phyloP scores from a whole-genome alignment of 768 basidiomycete species.

The Austroboletus festivus region DNA sequence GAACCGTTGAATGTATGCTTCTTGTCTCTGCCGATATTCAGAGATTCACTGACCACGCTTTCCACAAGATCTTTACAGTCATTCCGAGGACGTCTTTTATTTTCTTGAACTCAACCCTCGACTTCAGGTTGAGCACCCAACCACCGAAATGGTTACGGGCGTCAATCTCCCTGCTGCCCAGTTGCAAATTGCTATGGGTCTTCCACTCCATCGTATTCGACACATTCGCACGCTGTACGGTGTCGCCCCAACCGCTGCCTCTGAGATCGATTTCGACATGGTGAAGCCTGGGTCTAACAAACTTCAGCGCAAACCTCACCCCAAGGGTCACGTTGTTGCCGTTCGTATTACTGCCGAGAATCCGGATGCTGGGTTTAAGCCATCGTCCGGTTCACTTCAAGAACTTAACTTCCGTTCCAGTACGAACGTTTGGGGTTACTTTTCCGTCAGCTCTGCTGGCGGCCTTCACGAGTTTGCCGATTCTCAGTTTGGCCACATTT shows the following conservation, averaged over 20 bases:
- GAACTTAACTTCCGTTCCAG: conserved; percentile 99
- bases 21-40: background rate
- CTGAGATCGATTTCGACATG: conserved; percentile 97
- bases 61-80: conserved; percentile 84
- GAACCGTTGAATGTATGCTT: conserved; percentile 90
- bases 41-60: conserved; percentile 1
- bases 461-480: conserved; percentile 99
- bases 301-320: conserved; percentile 90
- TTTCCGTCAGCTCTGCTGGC: conserved; percentile 93
- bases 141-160: conserved; percentile 99
- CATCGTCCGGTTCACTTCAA: conserved; percentile 93
- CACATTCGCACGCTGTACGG: conserved; percentile 97
- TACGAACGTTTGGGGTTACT: conserved; percentile 99
- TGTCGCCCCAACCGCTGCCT: conserved; percentile 81
- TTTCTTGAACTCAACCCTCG: conserved; percentile 99
- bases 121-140: conserved; percentile 99
- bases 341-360: conserved; percentile 99
- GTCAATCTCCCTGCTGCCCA: conserved; percentile 98
- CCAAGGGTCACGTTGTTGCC: conserved; percentile 98
- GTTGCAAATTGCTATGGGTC: conserved; percentile 96
- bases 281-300: conserved; percentile 81
- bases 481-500: conserved; percentile 99
- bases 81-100: conserved; percentile 89
- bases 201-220: conserved; percentile 91
- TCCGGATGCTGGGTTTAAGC: conserved; percentile 99